A percentile compares a stretch with the other conserved stretches of the same genome.
These are phyloP conservation scores for Oryza glumipatula DNA, from an alignment of 176 grass and related monocot species.

Conservation along the genomic window DNA sequence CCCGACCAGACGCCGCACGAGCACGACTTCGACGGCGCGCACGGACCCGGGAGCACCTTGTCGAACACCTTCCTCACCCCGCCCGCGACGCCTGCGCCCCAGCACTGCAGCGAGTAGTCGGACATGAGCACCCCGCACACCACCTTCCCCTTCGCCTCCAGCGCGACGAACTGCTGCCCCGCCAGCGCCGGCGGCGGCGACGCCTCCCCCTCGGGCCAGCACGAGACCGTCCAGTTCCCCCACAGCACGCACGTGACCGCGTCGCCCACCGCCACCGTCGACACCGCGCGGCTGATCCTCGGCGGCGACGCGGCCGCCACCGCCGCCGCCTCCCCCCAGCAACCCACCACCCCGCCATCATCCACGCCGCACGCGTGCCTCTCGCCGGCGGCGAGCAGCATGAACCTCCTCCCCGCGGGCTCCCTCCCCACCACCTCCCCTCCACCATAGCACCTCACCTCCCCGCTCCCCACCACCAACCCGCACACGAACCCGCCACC, in stretches of 20 bases:
- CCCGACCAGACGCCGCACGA: slow-evolving; percentile 73
- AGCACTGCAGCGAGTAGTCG: slow-evolving; percentile 80
- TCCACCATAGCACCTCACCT: slow-evolving; percentile 61
- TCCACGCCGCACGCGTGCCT: slow-evolving; percentile 73
- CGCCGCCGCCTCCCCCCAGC: slow-evolving; percentile 71
- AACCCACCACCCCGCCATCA: slow-evolving; percentile 18
- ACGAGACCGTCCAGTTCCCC: slow-evolving; percentile 58
- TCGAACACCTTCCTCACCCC: slow-evolving; percentile 62
- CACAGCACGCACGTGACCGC: slow-evolving; percentile 64
- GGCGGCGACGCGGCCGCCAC: slow-evolving; percentile 13
- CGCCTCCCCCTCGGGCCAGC: slow-evolving; percentile 64
- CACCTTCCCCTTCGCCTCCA: slow-evolving; percentile 63
- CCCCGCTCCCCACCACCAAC: slow-evolving; percentile 35
- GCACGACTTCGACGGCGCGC: slow-evolving; percentile 54
- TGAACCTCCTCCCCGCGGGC: slow-evolving; percentile 53
- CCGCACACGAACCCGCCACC: slow-evolving; percentile 85
- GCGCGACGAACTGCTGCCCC: slow-evolving; percentile 65
- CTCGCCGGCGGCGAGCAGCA: slow-evolving; percentile 60
- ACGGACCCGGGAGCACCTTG: slow-evolving; percentile 70
- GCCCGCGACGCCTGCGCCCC: slow-evolving; percentile 47
- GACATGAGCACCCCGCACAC: slow-evolving; percentile 86
- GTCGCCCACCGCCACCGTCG: slow-evolving; percentile 64
- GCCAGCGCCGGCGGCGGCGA: slow-evolving; percentile 31
- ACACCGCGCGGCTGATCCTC: slow-evolving; percentile 33
- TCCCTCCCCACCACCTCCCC: slow-evolving; percentile 24